These are phyloP conservation scores for Apostasia ramifera DNA, from an alignment of 106 monocot genomes.

Conservation along the genomic window DNA sequence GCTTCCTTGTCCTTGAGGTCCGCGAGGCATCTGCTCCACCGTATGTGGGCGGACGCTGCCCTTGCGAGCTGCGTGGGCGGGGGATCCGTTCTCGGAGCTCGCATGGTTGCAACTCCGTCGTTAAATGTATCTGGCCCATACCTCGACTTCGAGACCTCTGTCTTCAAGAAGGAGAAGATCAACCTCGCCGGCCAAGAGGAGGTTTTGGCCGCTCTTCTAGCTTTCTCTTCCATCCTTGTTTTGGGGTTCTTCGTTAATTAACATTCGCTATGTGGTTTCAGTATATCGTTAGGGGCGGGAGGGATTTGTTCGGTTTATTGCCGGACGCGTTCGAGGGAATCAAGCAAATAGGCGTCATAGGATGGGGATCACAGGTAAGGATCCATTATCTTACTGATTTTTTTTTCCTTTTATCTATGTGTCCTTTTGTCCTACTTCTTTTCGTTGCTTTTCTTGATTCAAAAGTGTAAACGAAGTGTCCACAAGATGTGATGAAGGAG, in stretches of 20 bases:
- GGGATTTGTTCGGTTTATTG: conserved; percentile 73
- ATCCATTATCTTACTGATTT: too few relatives aligned
- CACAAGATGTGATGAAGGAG: too few relatives aligned
- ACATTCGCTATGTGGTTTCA: conserved; percentile 9
- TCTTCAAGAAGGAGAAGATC: conserved; percentile 96
- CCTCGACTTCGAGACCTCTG: conserved; percentile 81
- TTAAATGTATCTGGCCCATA: conserved; percentile 24
- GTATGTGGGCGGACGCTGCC: not conserved
- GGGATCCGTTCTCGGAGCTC: conserved; percentile 30
- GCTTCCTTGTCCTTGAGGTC: not conserved
- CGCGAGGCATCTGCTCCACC: conserved; percentile 4
- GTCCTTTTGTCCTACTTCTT: too few relatives aligned
- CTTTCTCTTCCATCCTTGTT: not conserved
- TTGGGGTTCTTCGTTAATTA: not conserved
- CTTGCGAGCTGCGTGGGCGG: not conserved
- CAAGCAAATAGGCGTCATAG: conserved; percentile 87
- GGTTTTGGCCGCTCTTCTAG: conserved; percentile 17
- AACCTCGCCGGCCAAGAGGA: conserved; percentile 78
- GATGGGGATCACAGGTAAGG: conserved; percentile 88
- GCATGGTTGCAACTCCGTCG: conserved; percentile 43
- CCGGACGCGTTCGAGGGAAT: conserved; percentile 90
- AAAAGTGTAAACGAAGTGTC: too few relatives aligned
- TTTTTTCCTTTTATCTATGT: too few relatives aligned
- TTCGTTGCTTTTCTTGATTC: too few relatives aligned
- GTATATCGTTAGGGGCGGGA: conserved; percentile 89